A percentile compares a stretch with the other conserved stretches of the same genome.
Conservation (phyloP, 345 rosid genomes). For the Acer saccharum region DNA sequence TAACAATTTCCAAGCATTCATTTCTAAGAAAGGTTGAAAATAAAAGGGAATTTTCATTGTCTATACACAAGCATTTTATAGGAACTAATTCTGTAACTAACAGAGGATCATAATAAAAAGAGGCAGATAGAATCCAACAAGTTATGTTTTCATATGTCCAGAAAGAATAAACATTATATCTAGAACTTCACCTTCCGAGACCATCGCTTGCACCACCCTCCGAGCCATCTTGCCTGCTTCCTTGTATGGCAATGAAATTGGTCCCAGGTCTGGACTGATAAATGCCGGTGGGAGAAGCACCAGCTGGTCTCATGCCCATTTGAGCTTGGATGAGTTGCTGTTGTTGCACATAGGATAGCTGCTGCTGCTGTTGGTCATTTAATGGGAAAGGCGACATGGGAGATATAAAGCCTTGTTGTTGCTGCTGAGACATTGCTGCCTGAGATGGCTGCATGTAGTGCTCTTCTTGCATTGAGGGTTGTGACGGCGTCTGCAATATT, state of each 20-base stretch:
- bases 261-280: constrained; percentile 19
- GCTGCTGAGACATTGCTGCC: constrained; percentile 32
- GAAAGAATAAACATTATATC: neutral
- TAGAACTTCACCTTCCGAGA: neutral
- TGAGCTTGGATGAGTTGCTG: constrained; percentile 31
- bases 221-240: constrained; percentile 10
- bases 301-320: constrained; percentile 20
- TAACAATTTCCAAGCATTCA: neutral
- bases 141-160: no score
- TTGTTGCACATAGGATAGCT: constrained; percentile 19
- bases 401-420: constrained; percentile 9
- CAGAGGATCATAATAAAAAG: neutral
- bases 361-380: constrained; percentile 29
- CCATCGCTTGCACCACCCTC: constrained; percentile 7
- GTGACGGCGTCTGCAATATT: constrained; percentile 18
- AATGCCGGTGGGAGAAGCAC: neutral
- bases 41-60: neutral
- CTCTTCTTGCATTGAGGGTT: constrained; percentile 30
- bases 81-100: neutral
- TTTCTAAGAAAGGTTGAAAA: neutral
- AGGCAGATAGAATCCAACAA: neutral
- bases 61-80: neutral
- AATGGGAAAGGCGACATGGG: constrained; percentile 22
- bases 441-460: constrained; percentile 30
- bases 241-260: constrained; percentile 11